Evolutionary conservation across 179 eudicot genomes (phyloP).

Genomic region (Heliamphora pulchella): DNA sequence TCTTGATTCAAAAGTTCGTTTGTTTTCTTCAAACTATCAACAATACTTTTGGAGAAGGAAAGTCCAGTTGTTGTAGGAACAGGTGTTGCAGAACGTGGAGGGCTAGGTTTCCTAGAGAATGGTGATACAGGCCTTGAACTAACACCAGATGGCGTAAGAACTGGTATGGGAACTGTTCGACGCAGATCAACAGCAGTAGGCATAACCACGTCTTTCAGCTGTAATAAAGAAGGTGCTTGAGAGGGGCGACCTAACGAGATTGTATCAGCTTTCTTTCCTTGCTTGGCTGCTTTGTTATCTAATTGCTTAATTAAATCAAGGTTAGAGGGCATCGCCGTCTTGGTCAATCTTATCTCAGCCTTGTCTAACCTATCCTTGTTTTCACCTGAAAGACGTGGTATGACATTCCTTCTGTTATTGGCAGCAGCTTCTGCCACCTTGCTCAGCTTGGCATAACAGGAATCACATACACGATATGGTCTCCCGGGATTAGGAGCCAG

Average conservation of each 20-base stretch:
- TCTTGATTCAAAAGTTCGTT: slow-evolving; percentile 87
- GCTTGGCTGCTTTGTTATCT: slow-evolving; percentile 89
- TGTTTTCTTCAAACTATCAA: slow-evolving; percentile 88
- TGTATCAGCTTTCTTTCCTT: slow-evolving; percentile 78
- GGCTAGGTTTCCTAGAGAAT: slow-evolving; percentile 83
- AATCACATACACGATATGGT: slow-evolving; percentile 87
- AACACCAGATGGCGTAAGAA: slow-evolving; percentile 43
- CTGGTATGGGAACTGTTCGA: slow-evolving; percentile 64
- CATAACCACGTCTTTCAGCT: slow-evolving; percentile 60
- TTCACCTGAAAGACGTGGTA: slow-evolving; percentile 93
- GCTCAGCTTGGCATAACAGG: slow-evolving; percentile 65
- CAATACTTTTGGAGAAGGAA: slow-evolving; percentile 69
- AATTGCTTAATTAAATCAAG: slow-evolving; percentile 77
- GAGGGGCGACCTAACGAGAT: slow-evolving; percentile 55
- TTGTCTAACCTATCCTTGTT: slow-evolving; percentile 90
- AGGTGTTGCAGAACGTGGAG: slow-evolving; percentile 96
- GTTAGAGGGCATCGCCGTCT: slow-evolving; percentile 57
- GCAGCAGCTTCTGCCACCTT: slow-evolving; percentile 66
- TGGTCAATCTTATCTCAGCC: slow-evolving; percentile 60
- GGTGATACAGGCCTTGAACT: slow-evolving; percentile 91
- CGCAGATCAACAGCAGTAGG: slow-evolving; percentile 51
- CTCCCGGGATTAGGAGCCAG: slow-evolving; percentile 77
- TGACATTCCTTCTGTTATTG: slow-evolving; percentile 45
- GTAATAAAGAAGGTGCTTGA: slow-evolving; percentile 58
- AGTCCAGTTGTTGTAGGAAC: slow-evolving; percentile 84